Conservation (phyloP, 495 filamentous ascomycete genomes). For the Xeromyces bisporus region DNA sequence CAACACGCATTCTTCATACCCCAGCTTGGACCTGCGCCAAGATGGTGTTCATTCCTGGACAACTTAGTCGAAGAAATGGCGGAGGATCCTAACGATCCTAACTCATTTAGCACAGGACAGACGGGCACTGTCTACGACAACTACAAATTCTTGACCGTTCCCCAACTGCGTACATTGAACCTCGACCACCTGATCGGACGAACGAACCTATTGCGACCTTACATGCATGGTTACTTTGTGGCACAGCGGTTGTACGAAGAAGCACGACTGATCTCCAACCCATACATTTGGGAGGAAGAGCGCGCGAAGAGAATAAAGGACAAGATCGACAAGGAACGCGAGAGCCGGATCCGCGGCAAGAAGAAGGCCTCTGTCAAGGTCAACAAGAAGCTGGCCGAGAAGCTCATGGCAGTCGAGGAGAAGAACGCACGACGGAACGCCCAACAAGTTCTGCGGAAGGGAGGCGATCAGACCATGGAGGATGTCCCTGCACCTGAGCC, state of each 20-base stretch:
- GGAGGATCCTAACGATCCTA: constrained; percentile 54
- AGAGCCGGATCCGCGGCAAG: constrained; percentile 76
- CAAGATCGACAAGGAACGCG: constrained; percentile 86
- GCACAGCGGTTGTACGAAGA: constrained; percentile 85
- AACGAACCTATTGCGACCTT: constrained; percentile 72
- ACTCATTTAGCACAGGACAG: constrained; percentile 35
- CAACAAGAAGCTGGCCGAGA: constrained; percentile 72
- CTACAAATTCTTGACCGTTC: constrained; percentile 86
- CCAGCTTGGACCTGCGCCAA: constrained; percentile 77
- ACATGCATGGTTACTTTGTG: constrained; percentile 98
- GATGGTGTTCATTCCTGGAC: constrained; percentile 93
- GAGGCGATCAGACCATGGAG: constrained; percentile 34
- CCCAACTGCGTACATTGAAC: constrained; percentile 64
- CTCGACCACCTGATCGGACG: constrained; percentile 76
- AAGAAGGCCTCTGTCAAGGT: constrained; percentile 87
- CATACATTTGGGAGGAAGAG: constrained; percentile 81
- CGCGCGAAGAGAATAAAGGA: constrained; percentile 72
- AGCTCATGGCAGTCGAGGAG: constrained; percentile 62
- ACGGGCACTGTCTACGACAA: constrained; percentile 81
- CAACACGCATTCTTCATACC: constrained; percentile 95
- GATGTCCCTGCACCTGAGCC: constrained; percentile 14
- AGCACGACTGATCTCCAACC: constrained; percentile 79
- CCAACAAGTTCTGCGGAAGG: constrained; percentile 36
- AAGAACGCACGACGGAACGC: constrained; percentile 54
- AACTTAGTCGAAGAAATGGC: constrained; percentile 98